phyloP scores from a whole-genome alignment of 768 basidiomycete genomes.

The Exidia glandulosa region DNA sequence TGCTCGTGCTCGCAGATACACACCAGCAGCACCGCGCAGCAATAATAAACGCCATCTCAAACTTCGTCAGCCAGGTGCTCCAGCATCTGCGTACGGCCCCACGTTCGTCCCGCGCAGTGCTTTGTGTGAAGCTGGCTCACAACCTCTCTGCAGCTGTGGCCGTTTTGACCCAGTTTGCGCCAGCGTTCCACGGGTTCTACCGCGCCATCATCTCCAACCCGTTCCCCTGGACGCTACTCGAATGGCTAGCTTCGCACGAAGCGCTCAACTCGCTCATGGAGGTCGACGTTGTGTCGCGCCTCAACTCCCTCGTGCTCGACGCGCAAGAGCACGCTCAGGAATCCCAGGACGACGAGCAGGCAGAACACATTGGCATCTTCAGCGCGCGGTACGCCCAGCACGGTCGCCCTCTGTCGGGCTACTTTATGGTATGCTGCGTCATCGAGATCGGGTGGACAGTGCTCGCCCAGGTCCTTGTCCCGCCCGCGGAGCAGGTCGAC shows the following conservation, averaged over 20 bases:
- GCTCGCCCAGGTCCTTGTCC: constrained; percentile 56
- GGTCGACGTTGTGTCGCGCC: constrained; percentile 53
- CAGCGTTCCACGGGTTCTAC: constrained; percentile 77
- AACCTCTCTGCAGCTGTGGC: constrained; percentile 40
- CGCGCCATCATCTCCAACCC: constrained; percentile 73
- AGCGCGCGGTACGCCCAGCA: constrained; percentile 63
- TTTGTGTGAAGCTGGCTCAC: not conserved
- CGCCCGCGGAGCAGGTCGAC: constrained; percentile 25
- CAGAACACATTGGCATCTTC: constrained; percentile 56
- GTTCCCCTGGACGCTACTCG: constrained; percentile 57
- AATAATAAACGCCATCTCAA: constrained; percentile 48
- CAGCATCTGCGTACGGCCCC: constrained; percentile 40
- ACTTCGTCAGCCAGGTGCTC: constrained; percentile 48
- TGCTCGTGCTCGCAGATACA: constrained; percentile 51
- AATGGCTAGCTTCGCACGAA: constrained; percentile 50
- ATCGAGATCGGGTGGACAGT: constrained; percentile 80
- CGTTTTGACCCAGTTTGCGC: constrained; percentile 64
- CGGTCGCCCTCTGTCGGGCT: constrained; percentile 73
- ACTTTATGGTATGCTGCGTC: constrained; percentile 83
- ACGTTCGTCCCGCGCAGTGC: constrained; percentile 31
- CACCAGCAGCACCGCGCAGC: constrained; percentile 38
- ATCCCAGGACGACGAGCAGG: constrained; percentile 30
- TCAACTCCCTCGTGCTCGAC: constrained; percentile 60
- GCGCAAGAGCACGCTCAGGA: constrained; percentile 44
- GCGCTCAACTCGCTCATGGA: constrained; percentile 52